Evolutionary conservation across 345 rosid genomes (phyloP).

Genomic region (Mallotus nudiflorus): DNA sequence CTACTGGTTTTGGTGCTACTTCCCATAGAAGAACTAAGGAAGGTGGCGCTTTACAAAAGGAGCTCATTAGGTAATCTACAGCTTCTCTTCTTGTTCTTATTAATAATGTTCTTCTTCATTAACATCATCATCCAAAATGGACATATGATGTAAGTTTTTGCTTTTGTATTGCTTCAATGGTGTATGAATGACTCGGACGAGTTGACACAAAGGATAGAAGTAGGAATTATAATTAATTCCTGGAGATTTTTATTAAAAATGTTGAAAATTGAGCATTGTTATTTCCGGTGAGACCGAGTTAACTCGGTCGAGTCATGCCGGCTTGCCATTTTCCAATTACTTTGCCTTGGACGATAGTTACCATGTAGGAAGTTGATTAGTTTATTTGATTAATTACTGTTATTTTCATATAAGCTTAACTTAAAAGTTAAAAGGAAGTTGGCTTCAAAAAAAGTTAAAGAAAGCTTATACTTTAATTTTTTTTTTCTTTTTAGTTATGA

Average conservation of each 20-base stretch:
- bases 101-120: no score
- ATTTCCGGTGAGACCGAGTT: neutral
- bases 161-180: neutral
- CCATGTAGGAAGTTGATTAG: neutral
- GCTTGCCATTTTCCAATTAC: neutral
- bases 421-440: no score
- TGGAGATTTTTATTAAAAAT: neutral
- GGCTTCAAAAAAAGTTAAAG: no score
- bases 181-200: neutral
- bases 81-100: no score
- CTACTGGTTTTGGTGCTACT: constrained; percentile 34
- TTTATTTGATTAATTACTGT: neutral
- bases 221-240: neutral
- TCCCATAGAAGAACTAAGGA: constrained; percentile 35
- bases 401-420: neutral
- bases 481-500: no score
- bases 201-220: neutral
- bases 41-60: constrained; percentile 29
- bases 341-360: no score
- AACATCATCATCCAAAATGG: no score
- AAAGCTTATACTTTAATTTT: no score
- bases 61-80: constrained; percentile 24
- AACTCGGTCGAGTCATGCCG: neutral
- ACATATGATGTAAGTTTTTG: no score
- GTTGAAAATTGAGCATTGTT: neutral